These are phyloP conservation scores for Aspergillus heteromorphus DNA, from an alignment of 495 filamentous ascomycete genomes.

Conservation along the genomic window DNA sequence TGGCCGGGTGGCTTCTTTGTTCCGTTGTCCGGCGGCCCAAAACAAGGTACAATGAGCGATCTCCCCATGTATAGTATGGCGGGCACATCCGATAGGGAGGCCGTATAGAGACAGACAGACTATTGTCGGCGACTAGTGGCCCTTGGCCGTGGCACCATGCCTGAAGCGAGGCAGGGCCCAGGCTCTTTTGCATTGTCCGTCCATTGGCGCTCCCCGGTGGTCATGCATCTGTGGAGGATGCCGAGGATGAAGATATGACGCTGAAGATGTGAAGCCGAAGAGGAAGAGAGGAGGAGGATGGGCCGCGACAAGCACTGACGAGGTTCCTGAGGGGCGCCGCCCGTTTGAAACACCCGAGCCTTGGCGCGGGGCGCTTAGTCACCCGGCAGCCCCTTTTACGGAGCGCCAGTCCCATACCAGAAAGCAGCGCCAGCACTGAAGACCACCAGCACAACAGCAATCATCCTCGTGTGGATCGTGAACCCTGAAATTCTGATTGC, in stretches of 20 bases:
- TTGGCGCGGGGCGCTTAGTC: slow-evolving; percentile 28
- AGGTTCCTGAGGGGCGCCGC: background rate
- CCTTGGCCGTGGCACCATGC: background rate
- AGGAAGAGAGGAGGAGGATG: too few relatives aligned
- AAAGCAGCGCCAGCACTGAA: background rate
- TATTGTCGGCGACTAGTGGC: background rate
- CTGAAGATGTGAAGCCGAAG: background rate
- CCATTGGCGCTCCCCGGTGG: too few relatives aligned
- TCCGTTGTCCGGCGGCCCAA: background rate
- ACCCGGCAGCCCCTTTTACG: slow-evolving; percentile 39
- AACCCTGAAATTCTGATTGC: slow-evolving; percentile 19
- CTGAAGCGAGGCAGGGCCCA: background rate
- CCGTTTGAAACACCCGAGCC: slow-evolving; percentile 20
- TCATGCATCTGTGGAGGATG: too few relatives aligned
- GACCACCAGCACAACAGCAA: background rate
- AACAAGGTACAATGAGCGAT: background rate
- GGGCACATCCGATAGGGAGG: background rate
- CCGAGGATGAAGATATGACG: background rate
- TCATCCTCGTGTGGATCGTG: slow-evolving; percentile 20
- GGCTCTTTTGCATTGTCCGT: too few relatives aligned
- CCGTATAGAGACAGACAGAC: background rate
- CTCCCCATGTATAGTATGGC: background rate
- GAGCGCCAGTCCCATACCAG: too few relatives aligned
- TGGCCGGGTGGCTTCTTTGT: background rate
- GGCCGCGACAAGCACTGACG: too few relatives aligned